phyloP scores from a whole-genome alignment of 192 early-diverging fungal species.

The Coemansia reversa region DNA sequence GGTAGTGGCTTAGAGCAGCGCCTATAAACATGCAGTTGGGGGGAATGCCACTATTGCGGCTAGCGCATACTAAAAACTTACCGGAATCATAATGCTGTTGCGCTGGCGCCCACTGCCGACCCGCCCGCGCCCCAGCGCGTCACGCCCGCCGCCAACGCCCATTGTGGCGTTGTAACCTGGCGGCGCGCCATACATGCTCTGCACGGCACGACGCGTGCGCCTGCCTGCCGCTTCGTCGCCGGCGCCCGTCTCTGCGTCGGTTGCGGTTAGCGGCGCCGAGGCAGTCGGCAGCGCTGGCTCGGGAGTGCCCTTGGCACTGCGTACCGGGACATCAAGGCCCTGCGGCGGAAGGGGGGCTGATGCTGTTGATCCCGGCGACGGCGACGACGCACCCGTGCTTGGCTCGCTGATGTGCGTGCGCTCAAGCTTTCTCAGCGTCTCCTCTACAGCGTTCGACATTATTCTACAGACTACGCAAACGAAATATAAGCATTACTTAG shows the following conservation, averaged over 20 bases:
- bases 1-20: conserved; percentile 10
- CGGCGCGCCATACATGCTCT: conserved; percentile 57
- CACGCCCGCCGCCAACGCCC: conserved; percentile 50
- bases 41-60: conserved; percentile 11
- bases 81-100: conserved; percentile 57
- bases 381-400: conserved; percentile 22
- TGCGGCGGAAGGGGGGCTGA: conserved; percentile 33
- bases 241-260: conserved; percentile 2
- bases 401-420: conserved; percentile 41
- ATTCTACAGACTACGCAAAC: conserved; percentile 64
- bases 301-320: conserved; percentile 13
- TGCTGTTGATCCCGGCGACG: conserved; percentile 28
- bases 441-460: conserved; percentile 56
- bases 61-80: conserved; percentile 26
- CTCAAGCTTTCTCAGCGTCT: conserved; percentile 50
- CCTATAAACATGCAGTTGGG: not conserved
- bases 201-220: conserved; percentile 44
- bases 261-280: conserved; percentile 2
- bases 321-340: conserved; percentile 10
- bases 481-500: conserved; percentile 76
- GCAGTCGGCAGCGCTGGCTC: conserved; percentile 16
- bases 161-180: conserved; percentile 54
- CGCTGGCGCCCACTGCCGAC: conserved; percentile 53
- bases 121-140: conserved; percentile 40
- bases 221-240: conserved; percentile 18